These are phyloP conservation scores for Ampelomyces quisqualis DNA, from an alignment of 2,329 filamentous ascomycete genomes.

Conservation along the genomic window DNA sequence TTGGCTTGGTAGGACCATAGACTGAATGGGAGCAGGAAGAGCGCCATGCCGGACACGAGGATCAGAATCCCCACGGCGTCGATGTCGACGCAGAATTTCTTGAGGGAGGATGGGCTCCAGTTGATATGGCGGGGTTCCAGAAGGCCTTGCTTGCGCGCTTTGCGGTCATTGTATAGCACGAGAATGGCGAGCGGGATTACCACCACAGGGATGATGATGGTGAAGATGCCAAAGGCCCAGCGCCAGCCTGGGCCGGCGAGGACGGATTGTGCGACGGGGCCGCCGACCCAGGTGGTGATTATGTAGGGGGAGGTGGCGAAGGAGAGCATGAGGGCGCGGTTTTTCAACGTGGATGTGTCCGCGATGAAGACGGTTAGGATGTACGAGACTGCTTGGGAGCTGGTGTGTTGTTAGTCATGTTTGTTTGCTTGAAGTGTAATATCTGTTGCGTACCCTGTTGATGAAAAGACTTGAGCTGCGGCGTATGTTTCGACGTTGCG, in stretches of 20 bases:
- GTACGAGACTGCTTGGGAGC: conserved; percentile 44
- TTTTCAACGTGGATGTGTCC: conserved; percentile 65
- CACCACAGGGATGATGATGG: conserved; percentile 63
- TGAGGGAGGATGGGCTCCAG: conserved; percentile 46
- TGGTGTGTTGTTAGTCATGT: not conserved
- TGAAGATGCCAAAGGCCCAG: conserved; percentile 68
- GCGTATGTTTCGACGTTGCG: conserved; percentile 63
- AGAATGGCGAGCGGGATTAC: conserved; percentile 58
- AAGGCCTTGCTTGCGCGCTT: conserved; percentile 60
- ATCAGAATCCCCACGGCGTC: conserved; percentile 64
- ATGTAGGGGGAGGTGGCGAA: conserved; percentile 40
- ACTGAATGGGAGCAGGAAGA: conserved; percentile 69
- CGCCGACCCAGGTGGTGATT: conserved; percentile 47
- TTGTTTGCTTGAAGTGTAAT: too few relatives aligned
- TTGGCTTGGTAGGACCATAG: conserved; percentile 47
- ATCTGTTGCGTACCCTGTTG: conserved; percentile 61
- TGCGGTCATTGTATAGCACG: conserved; percentile 58
- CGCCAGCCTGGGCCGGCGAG: conserved; percentile 58
- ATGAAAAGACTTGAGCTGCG: conserved; percentile 67
- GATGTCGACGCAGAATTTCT: conserved; percentile 66
- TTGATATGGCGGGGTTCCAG: conserved; percentile 51
- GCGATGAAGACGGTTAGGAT: conserved; percentile 66
- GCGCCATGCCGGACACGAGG: conserved; percentile 60
- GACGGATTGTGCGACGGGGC: conserved; percentile 53
- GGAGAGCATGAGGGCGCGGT: conserved; percentile 62